Conservation (phyloP, 345 rosid species). For the Cardamine chenopodiifolia region DNA sequence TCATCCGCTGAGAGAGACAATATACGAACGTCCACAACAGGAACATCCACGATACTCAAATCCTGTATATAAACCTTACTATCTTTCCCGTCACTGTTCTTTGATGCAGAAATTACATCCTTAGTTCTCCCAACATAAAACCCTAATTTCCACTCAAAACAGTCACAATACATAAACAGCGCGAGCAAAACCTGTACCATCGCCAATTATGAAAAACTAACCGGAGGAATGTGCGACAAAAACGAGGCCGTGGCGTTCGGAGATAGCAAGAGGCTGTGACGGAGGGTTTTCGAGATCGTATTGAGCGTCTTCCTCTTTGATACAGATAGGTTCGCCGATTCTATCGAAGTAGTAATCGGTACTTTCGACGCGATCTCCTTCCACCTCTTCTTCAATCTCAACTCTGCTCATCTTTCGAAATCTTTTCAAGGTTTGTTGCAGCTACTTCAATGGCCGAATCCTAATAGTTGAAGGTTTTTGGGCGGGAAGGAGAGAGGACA, state of each 20-base stretch:
- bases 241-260: slow-evolving; percentile 54
- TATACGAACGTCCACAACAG: slow-evolving; percentile 54
- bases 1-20: slow-evolving; percentile 68
- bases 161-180: slow-evolving; percentile 4
- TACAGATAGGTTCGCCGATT: slow-evolving; percentile 66
- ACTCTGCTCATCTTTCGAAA: slow-evolving; percentile 38
- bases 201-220: slow-evolving; percentile 32
- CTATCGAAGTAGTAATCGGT: slow-evolving; percentile 70
- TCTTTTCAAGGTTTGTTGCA: slow-evolving; percentile 4
- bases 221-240: slow-evolving; percentile 80
- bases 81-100: slow-evolving; percentile 48
- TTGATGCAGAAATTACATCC: slow-evolving; percentile 71
- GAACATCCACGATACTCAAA: slow-evolving; percentile 64
- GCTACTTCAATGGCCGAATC: slow-evolving; percentile 19
- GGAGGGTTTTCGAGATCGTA: slow-evolving; percentile 64
- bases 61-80: slow-evolving; percentile 52
- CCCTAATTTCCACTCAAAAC: slow-evolving; percentile 52
- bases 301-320: slow-evolving; percentile 43
- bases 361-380: slow-evolving; percentile 59
- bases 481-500: slow-evolving; percentile 30
- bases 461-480: neutral
- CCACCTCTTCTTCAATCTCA: slow-evolving; percentile 55
- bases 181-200: neutral
- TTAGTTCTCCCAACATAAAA: slow-evolving; percentile 74
- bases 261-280: slow-evolving; percentile 71